Percentiles rank a stretch among this genome's conserved stretches.
Conservation (phyloP, 2,329 filamentous ascomycete species). For the Penicillium sp. region DNA sequence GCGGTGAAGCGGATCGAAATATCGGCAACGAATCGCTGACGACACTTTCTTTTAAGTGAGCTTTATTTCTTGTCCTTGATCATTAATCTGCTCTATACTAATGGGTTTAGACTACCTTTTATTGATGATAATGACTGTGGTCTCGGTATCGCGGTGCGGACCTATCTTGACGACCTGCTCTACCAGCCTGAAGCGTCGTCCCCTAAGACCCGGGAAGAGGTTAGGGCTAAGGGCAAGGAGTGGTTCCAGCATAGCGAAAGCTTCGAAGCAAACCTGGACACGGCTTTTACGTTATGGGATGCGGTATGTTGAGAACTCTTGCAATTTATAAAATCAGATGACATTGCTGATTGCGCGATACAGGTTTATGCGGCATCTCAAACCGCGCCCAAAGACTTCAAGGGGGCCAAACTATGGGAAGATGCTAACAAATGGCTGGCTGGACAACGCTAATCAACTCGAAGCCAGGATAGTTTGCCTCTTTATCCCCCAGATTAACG, state of each 20-base stretch:
- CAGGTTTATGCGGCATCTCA: constrained; percentile 59
- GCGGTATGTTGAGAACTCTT: constrained; percentile 46
- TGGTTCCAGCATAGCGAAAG: constrained; percentile 61
- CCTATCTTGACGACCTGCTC: constrained; percentile 51
- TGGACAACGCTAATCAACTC: constrained; percentile 29
- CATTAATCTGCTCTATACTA: constrained; percentile 2
- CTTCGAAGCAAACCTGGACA: constrained; percentile 55
- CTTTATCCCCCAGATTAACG: neutral
- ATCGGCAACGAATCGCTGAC: constrained; percentile 60
- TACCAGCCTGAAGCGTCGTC: constrained; percentile 54
- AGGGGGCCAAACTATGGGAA: constrained; percentile 54
- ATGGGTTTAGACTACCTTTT: constrained; percentile 36
- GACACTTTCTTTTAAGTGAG: constrained; percentile 69
- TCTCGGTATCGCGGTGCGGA: constrained; percentile 46
- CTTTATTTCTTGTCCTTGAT: constrained; percentile 10
- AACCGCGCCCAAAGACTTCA: constrained; percentile 49
- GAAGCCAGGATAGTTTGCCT: neutral
- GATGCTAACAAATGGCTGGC: constrained; percentile 58
- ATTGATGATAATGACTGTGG: constrained; percentile 44
- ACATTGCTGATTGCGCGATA: constrained; percentile 6
- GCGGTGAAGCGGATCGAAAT: constrained; percentile 67
- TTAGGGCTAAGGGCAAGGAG: constrained; percentile 51
- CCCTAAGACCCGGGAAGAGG: constrained; percentile 46
- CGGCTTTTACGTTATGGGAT: constrained; percentile 62
- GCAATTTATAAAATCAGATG: neutral